Evolutionary conservation across 1,139 yeast genomes (phyloP).

Genomic region (Keqinozyma sinolaborantium): DNA sequence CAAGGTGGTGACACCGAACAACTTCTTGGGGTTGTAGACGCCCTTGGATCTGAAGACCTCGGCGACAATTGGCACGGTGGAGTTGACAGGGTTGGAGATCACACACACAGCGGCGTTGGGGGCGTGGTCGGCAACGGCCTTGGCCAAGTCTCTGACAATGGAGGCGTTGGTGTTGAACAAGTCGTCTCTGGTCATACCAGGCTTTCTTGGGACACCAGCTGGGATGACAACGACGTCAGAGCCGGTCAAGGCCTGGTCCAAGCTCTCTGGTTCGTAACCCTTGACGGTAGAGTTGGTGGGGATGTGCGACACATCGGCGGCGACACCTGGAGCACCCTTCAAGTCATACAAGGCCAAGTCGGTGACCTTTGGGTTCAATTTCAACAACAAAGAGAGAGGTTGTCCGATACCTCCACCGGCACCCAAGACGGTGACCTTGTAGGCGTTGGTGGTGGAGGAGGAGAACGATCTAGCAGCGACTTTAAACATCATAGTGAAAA

Average conservation of each 20-base stretch:
- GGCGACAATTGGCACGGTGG: conserved; percentile 90
- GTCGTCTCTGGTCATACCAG: conserved; percentile 98
- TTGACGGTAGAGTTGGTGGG: conserved; percentile 74
- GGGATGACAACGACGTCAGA: conserved; percentile 85
- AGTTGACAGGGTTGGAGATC: conserved; percentile 94
- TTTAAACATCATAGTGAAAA: conserved; percentile 37
- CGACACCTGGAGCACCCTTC: conserved; percentile 88
- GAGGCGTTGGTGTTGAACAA: conserved; percentile 91
- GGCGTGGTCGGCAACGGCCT: conserved; percentile 67
- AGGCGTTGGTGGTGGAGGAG: conserved; percentile 55
- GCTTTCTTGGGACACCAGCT: conserved; percentile 97
- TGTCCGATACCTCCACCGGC: conserved; percentile 94
- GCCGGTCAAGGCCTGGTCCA: conserved; percentile 61
- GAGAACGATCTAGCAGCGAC: conserved; percentile 67
- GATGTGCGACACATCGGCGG: conserved; percentile 86
- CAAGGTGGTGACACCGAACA: conserved; percentile 90
- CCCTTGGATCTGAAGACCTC: conserved; percentile 76
- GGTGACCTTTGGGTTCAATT: conserved; percentile 56
- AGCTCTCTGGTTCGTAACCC: conserved; percentile 64
- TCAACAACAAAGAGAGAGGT: conserved; percentile 82
- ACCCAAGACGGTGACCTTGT: conserved; percentile 74
- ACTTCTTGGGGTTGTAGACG: conserved; percentile 71
- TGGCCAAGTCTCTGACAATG: conserved; percentile 80
- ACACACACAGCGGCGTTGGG: conserved; percentile 76
- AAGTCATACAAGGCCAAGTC: conserved; percentile 84